Percentiles rank a stretch among this genome's conserved stretches.
Conservation (phyloP, 2,329 filamentous ascomycete species). For the Diaporthe eres region DNA sequence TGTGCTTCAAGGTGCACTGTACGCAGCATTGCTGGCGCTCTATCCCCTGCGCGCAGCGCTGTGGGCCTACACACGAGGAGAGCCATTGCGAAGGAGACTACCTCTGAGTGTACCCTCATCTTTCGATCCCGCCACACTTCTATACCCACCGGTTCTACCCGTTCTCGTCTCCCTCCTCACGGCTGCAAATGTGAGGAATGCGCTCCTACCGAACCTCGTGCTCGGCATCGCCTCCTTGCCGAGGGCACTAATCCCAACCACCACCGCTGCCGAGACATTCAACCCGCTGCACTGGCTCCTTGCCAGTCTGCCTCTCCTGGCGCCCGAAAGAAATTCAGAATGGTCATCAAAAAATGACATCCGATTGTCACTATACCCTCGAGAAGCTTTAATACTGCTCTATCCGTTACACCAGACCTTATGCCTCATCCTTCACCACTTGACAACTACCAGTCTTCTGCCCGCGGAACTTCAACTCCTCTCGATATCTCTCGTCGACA, state of each 20-base stretch:
- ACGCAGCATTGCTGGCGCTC: constrained; percentile 58
- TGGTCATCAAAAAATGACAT: constrained; percentile 45
- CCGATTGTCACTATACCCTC: constrained; percentile 38
- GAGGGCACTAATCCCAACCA: constrained; percentile 77
- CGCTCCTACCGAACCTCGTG: constrained; percentile 84
- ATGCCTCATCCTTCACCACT: constrained; percentile 79
- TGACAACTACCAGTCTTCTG: constrained; percentile 91
- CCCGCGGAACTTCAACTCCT: constrained; percentile 90
- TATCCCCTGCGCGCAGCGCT: constrained; percentile 73
- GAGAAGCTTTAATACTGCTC: constrained; percentile 58
- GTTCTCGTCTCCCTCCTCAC: constrained; percentile 83
- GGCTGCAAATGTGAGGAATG: constrained; percentile 70
- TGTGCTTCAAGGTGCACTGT: constrained; percentile 52
- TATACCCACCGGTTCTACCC: constrained; percentile 86
- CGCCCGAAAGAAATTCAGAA: constrained; percentile 53
- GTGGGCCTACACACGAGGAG: constrained; percentile 61
- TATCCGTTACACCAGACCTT: constrained; percentile 89
- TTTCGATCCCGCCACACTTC: constrained; percentile 93
- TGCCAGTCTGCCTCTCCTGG: constrained; percentile 77
- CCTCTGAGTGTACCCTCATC: constrained; percentile 73
- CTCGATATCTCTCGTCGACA: constrained; percentile 84
- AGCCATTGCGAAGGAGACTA: constrained; percentile 45
- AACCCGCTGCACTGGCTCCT: constrained; percentile 84
- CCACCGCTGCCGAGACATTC: constrained; percentile 68
- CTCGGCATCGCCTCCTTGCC: constrained; percentile 85